These are phyloP conservation scores for Pseudognaphalium luteoalbum DNA, from an alignment of 129 eudicot genomes.

Conservation along the genomic window DNA sequence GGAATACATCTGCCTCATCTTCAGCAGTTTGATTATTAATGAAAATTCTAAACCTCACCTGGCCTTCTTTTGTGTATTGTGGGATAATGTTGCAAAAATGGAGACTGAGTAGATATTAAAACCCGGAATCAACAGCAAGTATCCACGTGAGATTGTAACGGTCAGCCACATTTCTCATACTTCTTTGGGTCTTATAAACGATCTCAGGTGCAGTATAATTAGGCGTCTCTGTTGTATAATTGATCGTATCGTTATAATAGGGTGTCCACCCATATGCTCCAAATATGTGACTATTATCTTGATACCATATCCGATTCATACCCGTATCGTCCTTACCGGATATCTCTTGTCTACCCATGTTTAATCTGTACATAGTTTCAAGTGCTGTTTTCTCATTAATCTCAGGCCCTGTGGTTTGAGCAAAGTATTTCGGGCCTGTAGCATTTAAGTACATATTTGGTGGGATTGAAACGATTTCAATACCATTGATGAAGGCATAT, in stretches of 20 bases:
- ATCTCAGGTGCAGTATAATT: constrained; percentile 35
- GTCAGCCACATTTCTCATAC: constrained; percentile 10
- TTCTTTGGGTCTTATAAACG: constrained; percentile 36
- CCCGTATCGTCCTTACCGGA: constrained; percentile 24
- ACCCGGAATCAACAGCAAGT: constrained; percentile 46
- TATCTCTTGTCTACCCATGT: constrained; percentile 31
- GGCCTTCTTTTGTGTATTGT: neutral
- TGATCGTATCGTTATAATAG: neutral
- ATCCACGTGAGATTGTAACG: constrained; percentile 29
- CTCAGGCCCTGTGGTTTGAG: neutral
- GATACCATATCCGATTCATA: constrained; percentile 37
- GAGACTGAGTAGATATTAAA: constrained; percentile 28
- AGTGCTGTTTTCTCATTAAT: constrained; percentile 23
- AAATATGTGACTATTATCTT: constrained; percentile 25
- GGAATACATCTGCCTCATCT: constrained; percentile 19
- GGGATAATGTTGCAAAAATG: constrained; percentile 47
- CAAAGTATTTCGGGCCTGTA: neutral
- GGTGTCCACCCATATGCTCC: constrained; percentile 7
- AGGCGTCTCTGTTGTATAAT: constrained; percentile 22
- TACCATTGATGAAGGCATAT: constrained; percentile 53
- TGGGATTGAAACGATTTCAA: constrained; percentile 50
- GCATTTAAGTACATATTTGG: constrained; percentile 9
- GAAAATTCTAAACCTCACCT: constrained; percentile 26
- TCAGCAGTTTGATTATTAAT: constrained; percentile 45
- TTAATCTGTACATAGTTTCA: constrained; percentile 36